phyloP scores from a whole-genome alignment of 2,329 filamentous ascomycete genomes.

The Apiospora arundinis region DNA sequence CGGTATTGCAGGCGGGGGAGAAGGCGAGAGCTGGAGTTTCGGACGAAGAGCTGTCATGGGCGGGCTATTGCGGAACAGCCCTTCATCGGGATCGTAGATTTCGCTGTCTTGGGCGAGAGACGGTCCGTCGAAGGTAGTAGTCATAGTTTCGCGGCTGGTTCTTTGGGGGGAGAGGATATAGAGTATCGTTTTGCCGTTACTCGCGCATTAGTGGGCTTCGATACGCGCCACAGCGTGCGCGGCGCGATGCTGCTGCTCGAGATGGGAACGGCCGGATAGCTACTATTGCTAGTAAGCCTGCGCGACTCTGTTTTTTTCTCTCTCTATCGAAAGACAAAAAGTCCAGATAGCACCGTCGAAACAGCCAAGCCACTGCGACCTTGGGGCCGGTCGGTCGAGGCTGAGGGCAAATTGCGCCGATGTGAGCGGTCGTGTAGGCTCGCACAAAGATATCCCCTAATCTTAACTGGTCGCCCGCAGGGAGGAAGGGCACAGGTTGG shows the following conservation, averaged over 20 bases:
- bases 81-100: constrained; percentile 56
- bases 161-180: constrained; percentile 24
- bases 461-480: constrained; percentile 8
- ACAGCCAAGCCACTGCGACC: constrained; percentile 9
- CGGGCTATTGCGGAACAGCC: constrained; percentile 48
- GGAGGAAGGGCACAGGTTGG: constrained; percentile 6
- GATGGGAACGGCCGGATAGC: background rate
- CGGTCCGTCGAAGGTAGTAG: constrained; percentile 38
- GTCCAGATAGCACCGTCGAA: background rate
- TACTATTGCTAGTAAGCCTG: constrained; percentile 17
- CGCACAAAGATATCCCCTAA: constrained; percentile 9
- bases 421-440: constrained; percentile 9
- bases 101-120: constrained; percentile 42
- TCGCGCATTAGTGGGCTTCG: constrained; percentile 36
- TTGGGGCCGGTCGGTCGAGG: constrained; percentile 8
- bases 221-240: constrained; percentile 26
- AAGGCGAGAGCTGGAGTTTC: constrained; percentile 57
- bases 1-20: constrained; percentile 54
- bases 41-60: constrained; percentile 48
- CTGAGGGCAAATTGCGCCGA: constrained; percentile 18
- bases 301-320: background rate
- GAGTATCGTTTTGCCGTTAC: constrained; percentile 35
- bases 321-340: background rate
- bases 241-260: constrained; percentile 21
- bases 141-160: constrained; percentile 39